Evolutionary conservation across 106 monocot species (phyloP).

Genomic region (Dendrobium officinale): DNA sequence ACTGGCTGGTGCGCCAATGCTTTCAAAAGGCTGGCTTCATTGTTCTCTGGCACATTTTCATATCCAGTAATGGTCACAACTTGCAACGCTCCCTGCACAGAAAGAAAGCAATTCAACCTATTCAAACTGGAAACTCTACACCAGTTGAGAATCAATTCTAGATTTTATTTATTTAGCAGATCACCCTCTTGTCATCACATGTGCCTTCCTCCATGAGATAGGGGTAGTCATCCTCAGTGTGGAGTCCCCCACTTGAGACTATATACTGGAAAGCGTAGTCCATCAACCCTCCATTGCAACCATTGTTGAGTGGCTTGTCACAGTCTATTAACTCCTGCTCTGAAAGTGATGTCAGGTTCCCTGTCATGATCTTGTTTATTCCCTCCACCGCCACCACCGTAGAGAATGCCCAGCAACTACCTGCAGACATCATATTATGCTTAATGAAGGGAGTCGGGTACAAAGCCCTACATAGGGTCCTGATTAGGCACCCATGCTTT

Average conservation of each 20-base stretch:
- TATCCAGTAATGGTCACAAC: slow-evolving; percentile 37
- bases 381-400: slow-evolving; percentile 49
- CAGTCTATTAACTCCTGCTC: slow-evolving; percentile 63
- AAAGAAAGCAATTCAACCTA: neutral
- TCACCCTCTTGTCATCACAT: slow-evolving; percentile 34
- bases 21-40: slow-evolving; percentile 35
- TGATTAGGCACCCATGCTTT: no score
- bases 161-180: neutral
- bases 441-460: neutral
- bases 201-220: slow-evolving; percentile 51
- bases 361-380: slow-evolving; percentile 43
- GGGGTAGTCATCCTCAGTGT: slow-evolving; percentile 43
- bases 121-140: neutral
- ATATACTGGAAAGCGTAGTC: slow-evolving; percentile 48
- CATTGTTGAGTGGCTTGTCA: slow-evolving; percentile 31
- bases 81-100: slow-evolving; percentile 13
- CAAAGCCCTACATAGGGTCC: no score
- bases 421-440: slow-evolving; percentile 12
- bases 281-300: slow-evolving; percentile 55
- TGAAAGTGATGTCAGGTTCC: slow-evolving; percentile 38
- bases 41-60: slow-evolving; percentile 43
- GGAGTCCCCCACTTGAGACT: slow-evolving; percentile 27
- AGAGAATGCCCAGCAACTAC: slow-evolving; percentile 59
- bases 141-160: neutral
- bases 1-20: slow-evolving; percentile 46